These are phyloP conservation scores for Moesziomyces sp. DNA, from an alignment of 1,284 basidiomycete species.

Conservation along the genomic window DNA sequence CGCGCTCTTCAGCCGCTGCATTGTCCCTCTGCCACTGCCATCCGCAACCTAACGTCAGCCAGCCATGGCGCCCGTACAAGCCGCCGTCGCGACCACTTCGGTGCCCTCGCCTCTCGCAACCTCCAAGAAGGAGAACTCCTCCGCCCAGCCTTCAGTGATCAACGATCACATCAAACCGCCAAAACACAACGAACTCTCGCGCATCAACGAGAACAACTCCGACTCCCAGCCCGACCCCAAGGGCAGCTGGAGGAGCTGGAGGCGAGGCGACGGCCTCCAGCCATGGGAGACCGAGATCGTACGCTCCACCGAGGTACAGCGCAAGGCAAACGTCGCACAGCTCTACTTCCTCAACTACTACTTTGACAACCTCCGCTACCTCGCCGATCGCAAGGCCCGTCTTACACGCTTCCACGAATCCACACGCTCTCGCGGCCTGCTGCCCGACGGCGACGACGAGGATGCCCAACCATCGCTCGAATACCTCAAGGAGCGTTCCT, in stretches of 20 bases:
- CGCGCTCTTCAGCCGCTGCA: too few relatives aligned
- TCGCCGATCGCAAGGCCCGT: slow-evolving; percentile 61
- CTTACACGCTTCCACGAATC: slow-evolving; percentile 79
- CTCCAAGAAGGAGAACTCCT: slow-evolving; percentile 44
- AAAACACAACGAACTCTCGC: slow-evolving; percentile 26
- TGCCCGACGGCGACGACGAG: slow-evolving; percentile 80
- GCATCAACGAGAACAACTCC: slow-evolving; percentile 24
- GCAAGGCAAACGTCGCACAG: slow-evolving; percentile 66
- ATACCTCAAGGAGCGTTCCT: slow-evolving; percentile 50
- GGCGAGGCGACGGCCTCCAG: slow-evolving; percentile 58
- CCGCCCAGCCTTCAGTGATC: slow-evolving; percentile 26
- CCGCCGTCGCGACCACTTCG: slow-evolving; percentile 24
- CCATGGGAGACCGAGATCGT: slow-evolving; percentile 64
- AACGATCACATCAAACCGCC: slow-evolving; percentile 28
- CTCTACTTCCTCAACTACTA: slow-evolving; percentile 68
- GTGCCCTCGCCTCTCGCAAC: slow-evolving; percentile 34
- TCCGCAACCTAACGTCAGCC: not conserved
- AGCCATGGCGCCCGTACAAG: slow-evolving; percentile 30
- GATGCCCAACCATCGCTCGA: slow-evolving; percentile 82
- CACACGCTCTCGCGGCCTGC: slow-evolving; percentile 44
- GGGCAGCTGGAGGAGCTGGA: slow-evolving; percentile 59
- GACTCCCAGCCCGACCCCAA: slow-evolving; percentile 53
- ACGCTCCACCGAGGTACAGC: slow-evolving; percentile 58
- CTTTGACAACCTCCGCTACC: slow-evolving; percentile 66
- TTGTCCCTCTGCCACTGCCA: too few relatives aligned